A percentile compares a stretch with the other conserved stretches of the same genome.
These are phyloP conservation scores for Globisporangium cylindrosporum DNA, from an alignment of 352 stramenopile genomes.

Conservation along the genomic window DNA sequence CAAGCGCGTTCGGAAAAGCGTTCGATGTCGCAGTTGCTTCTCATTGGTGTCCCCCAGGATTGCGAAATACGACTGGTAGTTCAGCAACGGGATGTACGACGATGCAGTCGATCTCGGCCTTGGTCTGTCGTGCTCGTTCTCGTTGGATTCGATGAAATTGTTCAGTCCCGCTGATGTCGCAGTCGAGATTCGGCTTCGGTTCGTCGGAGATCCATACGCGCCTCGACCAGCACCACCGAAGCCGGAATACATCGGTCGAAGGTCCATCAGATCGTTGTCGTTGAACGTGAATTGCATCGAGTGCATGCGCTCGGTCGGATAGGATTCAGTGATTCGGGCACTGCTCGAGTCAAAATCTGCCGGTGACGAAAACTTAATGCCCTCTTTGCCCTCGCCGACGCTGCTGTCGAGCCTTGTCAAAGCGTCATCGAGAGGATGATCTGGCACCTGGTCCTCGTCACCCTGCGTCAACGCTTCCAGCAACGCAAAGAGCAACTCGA, in stretches of 20 bases:
- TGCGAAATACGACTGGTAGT: conserved; percentile 69
- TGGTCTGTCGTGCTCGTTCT: conserved; percentile 27
- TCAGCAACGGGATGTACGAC: conserved; percentile 56
- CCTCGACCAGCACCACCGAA: conserved; percentile 31
- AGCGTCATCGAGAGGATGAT: conserved; percentile 29
- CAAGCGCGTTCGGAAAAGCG: conserved; percentile 60
- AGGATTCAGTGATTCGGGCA: conserved; percentile 23
- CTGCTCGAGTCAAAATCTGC: conserved; percentile 24
- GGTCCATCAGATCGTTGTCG: conserved; percentile 45
- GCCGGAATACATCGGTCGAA: conserved; percentile 65
- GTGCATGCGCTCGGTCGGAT: conserved; percentile 51
- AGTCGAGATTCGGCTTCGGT: conserved; percentile 67
- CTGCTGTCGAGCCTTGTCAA: conserved; percentile 30
- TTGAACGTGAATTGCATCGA: conserved; percentile 66
- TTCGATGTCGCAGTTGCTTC: conserved; percentile 35
- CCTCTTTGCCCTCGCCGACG: conserved; percentile 20
- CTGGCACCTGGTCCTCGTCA: conserved; percentile 19
- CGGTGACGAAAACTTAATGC: conserved; percentile 11
- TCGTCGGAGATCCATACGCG: conserved; percentile 40
- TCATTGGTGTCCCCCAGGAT: conserved; percentile 49
- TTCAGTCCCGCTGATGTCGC: conserved; percentile 57
- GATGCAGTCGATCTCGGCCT: conserved; percentile 45
- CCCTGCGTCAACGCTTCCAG: conserved; percentile 65
- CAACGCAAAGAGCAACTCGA: conserved; percentile 80
- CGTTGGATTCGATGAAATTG: conserved; percentile 21